Conservation (phyloP, 116 monocot genomes). For the Dioscorea cayenensis region DNA sequence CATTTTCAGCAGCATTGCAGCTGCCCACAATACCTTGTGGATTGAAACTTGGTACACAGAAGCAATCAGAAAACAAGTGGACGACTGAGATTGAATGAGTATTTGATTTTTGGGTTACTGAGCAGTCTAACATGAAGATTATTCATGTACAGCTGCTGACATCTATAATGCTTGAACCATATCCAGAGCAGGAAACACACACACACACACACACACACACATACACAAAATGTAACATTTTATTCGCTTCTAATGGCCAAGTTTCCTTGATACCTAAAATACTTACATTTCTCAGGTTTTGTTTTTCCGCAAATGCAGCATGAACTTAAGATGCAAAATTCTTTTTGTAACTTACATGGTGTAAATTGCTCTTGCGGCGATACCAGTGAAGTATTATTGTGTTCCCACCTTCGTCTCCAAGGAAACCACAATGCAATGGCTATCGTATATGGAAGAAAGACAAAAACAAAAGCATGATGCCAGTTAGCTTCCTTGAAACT, state of each 20-base stretch:
- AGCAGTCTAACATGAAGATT: too few species aligned
- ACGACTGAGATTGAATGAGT: neutral
- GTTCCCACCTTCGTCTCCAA: slow-evolving; percentile 46
- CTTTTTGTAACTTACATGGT: slow-evolving; percentile 30
- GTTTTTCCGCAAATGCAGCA: neutral
- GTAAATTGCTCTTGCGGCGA: slow-evolving; percentile 32
- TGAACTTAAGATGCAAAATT: neutral
- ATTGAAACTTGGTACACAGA: neutral
- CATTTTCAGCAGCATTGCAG: neutral
- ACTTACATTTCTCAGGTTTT: neutral
- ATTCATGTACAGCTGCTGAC: too few species aligned
- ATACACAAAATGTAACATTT: too few species aligned
- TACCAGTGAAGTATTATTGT: slow-evolving; percentile 38
- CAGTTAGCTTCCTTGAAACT: neutral
- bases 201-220: too few species aligned
- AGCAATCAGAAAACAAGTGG: neutral
- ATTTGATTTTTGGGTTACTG: neutral
- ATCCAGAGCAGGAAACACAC: too few species aligned
- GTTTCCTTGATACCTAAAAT: neutral
- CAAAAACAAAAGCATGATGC: neutral
- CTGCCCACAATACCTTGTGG: neutral
- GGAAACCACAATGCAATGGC: slow-evolving; percentile 44
- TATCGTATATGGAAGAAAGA: neutral
- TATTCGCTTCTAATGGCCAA: too few species aligned
- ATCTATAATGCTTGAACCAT: too few species aligned